Evolutionary conservation across 1,284 basidiomycete genomes (phyloP).

Genomic region (Ustilago nuda): DNA sequence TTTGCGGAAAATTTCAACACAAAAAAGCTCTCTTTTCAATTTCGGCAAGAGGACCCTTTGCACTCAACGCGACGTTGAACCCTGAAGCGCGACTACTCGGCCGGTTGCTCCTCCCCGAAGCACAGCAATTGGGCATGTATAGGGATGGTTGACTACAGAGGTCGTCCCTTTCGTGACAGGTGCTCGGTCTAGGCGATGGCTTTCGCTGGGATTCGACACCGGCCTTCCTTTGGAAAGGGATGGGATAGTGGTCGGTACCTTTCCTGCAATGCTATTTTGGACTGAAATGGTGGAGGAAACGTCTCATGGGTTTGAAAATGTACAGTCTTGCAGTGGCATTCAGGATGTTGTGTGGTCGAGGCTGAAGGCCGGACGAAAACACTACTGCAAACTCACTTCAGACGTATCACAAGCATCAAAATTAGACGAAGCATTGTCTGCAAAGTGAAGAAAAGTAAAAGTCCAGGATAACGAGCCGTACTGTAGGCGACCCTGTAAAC

Average conservation of each 20-base stretch:
- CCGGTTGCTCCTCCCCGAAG: neutral
- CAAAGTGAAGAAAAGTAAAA: neutral
- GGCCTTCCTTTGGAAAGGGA: no score
- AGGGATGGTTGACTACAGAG: neutral
- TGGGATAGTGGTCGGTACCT: no score
- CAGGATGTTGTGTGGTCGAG: no score
- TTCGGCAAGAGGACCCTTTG: conserved; percentile 1
- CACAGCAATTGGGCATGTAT: neutral
- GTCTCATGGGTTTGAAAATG: no score
- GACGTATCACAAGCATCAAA: neutral
- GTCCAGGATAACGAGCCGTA: conserved; percentile 12
- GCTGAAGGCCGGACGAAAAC: no score
- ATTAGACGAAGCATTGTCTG: neutral
- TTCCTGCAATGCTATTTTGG: no score
- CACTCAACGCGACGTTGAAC: conserved; percentile 4
- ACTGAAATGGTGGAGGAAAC: no score
- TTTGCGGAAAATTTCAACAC: conserved; percentile 11
- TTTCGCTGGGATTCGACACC: no score
- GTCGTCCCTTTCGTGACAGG: no score
- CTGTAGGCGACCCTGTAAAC: conserved; percentile 10
- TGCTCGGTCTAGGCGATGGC: no score
- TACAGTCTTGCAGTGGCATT: no score
- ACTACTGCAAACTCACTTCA: no score
- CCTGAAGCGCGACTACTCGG: conserved; percentile 3
- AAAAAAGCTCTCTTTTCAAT: conserved; percentile 5